Percentiles rank a stretch among this genome's conserved stretches.
These are phyloP conservation scores for Sarcomyxa edulis DNA, from an alignment of 768 basidiomycete species.

Conservation along the genomic window DNA sequence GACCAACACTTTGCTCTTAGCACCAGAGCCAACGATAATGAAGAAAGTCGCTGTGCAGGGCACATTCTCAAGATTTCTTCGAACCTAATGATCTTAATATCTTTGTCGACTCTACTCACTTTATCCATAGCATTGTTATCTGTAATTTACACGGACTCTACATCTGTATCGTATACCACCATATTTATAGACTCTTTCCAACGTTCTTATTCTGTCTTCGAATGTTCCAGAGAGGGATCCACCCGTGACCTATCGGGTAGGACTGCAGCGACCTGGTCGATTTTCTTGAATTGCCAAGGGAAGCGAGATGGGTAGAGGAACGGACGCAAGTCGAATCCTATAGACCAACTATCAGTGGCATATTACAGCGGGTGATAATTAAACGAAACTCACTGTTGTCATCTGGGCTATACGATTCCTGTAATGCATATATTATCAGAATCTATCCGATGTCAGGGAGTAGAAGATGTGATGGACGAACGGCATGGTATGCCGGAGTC, in stretches of 20 bases:
- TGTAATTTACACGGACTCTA: background rate
- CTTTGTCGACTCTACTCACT: background rate
- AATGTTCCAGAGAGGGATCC: constrained; percentile 26
- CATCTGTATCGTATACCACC: constrained; percentile 12
- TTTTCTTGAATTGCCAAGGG: constrained; percentile 95
- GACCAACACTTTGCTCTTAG: constrained; percentile 31
- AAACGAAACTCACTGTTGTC: constrained; percentile 81
- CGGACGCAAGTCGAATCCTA: constrained; percentile 92
- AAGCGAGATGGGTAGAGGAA: constrained; percentile 95
- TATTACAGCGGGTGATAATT: constrained; percentile 5
- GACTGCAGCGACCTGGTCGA: constrained; percentile 76
- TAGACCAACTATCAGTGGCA: constrained; percentile 11
- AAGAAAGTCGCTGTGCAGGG: constrained; percentile 80
- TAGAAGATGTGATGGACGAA: constrained; percentile 33
- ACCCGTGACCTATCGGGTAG: constrained; percentile 65
- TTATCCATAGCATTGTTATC: background rate
- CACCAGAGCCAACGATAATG: constrained; percentile 84
- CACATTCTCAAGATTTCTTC: constrained; percentile 71
- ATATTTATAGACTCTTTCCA: background rate
- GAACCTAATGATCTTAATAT: constrained; percentile 26
- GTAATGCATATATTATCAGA: constrained; percentile 3
- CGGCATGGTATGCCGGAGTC: constrained; percentile 92
- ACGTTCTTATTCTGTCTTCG: constrained; percentile 41
- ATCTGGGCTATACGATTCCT: constrained; percentile 97
- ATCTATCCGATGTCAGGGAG: too few species aligned